phyloP scores from a whole-genome alignment of 352 stramenopile genomes.

The Globisporangium emineosum region DNA sequence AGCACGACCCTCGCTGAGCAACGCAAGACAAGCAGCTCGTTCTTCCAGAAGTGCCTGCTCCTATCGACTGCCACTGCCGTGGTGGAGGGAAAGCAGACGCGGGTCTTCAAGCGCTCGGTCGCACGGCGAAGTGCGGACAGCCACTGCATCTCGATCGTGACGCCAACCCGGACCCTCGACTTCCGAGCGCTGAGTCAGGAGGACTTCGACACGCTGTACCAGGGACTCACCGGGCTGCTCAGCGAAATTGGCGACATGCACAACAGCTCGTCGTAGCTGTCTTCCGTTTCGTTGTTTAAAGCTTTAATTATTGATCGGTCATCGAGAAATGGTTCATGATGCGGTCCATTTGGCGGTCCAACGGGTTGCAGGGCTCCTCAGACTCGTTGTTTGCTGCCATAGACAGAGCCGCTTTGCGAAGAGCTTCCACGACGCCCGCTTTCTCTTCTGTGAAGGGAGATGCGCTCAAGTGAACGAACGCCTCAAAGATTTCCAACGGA shows the following conservation, averaged over 20 bases:
- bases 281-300: background rate
- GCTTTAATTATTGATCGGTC: background rate
- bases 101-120: constrained; percentile 31
- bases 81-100: constrained; percentile 34
- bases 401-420: background rate
- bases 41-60: constrained; percentile 31
- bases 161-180: constrained; percentile 36
- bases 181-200: constrained; percentile 31
- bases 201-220: constrained; percentile 32
- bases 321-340: constrained; percentile 5
- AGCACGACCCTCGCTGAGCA: background rate
- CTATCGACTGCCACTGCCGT: constrained; percentile 33
- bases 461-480: background rate
- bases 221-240: constrained; percentile 28
- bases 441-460: background rate
- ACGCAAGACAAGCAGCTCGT: constrained; percentile 14
- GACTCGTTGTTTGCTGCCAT: background rate
- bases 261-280: constrained; percentile 1
- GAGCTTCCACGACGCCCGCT: background rate
- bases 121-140: constrained; percentile 25
- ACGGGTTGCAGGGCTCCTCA: constrained; percentile 9
- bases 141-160: constrained; percentile 39
- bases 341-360: constrained; percentile 11
- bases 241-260: constrained; percentile 13
- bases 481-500: constrained; percentile 17